Evolutionary conservation across 345 rosid species (phyloP).

Genomic region (Salix caprea): DNA sequence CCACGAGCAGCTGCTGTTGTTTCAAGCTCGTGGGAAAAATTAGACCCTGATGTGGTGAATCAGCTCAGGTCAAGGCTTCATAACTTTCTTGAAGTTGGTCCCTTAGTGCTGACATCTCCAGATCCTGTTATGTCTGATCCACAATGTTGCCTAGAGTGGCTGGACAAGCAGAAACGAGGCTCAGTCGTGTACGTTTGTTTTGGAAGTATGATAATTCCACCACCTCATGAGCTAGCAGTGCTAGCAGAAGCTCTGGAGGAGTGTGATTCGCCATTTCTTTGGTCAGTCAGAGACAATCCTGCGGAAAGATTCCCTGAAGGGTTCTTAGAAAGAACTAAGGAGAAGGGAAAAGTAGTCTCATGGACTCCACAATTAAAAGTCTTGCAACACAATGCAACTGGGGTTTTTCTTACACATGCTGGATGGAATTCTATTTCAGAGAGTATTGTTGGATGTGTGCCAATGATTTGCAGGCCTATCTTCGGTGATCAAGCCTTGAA

Average conservation of each 20-base stretch:
- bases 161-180: conserved; percentile 37
- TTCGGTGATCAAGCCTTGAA: conserved; percentile 59
- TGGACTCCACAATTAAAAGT: conserved; percentile 59
- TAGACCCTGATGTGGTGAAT: conserved; percentile 25
- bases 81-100: conserved; percentile 43
- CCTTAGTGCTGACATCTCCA: conserved; percentile 23
- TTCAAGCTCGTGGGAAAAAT: conserved; percentile 38
- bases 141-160: conserved; percentile 42
- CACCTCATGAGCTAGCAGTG: conserved; percentile 31
- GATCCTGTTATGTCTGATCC: conserved; percentile 11
- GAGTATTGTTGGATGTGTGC: conserved; percentile 59
- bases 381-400: conserved; percentile 41
- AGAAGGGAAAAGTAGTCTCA: conserved; percentile 43
- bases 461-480: conserved; percentile 67
- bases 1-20: conserved; percentile 39
- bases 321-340: conserved; percentile 35
- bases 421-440: conserved; percentile 78
- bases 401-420: conserved; percentile 53
- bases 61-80: conserved; percentile 28
- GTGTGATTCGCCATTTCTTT: conserved; percentile 47
- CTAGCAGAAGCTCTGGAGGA: conserved; percentile 54
- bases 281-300: conserved; percentile 44
- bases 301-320: conserved; percentile 32
- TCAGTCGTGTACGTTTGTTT: conserved; percentile 60
- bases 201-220: conserved; percentile 45